Conservation (phyloP, 306 rosid genomes). For the Oemleria cerasiformis region DNA sequence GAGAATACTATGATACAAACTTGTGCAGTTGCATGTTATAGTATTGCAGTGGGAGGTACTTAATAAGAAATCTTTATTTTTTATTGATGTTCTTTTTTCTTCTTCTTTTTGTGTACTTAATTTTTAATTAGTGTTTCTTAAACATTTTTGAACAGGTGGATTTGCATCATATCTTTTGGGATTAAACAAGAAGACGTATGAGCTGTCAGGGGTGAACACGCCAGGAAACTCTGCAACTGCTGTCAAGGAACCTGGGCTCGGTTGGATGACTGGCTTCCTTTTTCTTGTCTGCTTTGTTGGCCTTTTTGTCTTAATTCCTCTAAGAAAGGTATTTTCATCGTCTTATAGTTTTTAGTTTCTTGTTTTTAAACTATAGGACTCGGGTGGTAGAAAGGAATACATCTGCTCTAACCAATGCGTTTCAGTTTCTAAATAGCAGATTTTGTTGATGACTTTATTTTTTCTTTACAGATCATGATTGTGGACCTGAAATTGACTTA, state of each 20-base stretch:
- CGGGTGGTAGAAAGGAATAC: too few relatives aligned
- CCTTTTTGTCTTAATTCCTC: slow-evolving; percentile 85
- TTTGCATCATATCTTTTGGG: slow-evolving; percentile 88
- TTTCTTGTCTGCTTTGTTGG: slow-evolving; percentile 93
- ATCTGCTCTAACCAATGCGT: too few relatives aligned
- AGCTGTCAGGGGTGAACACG: slow-evolving; percentile 60
- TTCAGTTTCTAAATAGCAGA: neutral
- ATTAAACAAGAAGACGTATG: slow-evolving; percentile 69
- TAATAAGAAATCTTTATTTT: too few relatives aligned
- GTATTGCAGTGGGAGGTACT: slow-evolving; percentile 82
- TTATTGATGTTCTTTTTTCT: neutral
- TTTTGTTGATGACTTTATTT: neutral
- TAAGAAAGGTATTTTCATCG: slow-evolving; percentile 58
- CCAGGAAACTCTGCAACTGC: slow-evolving; percentile 57
- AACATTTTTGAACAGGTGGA: slow-evolving; percentile 51
- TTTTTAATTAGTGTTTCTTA: neutral
- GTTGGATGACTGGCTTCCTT: slow-evolving; percentile 84
- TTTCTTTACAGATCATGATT: slow-evolving; percentile 66
- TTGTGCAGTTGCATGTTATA: slow-evolving; percentile 84
- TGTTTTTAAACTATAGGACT: neutral
- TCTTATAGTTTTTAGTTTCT: neutral
- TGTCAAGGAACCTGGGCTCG: slow-evolving; percentile 77
- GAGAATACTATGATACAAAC: slow-evolving; percentile 96
- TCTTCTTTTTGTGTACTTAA: neutral
- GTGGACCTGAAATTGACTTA: slow-evolving; percentile 81